A percentile compares a stretch with the other conserved stretches of the same genome.
Evolutionary conservation across 2,329 filamentous ascomycete genomes (phyloP).

Genomic region (Aspergillus quadricinctus): DNA sequence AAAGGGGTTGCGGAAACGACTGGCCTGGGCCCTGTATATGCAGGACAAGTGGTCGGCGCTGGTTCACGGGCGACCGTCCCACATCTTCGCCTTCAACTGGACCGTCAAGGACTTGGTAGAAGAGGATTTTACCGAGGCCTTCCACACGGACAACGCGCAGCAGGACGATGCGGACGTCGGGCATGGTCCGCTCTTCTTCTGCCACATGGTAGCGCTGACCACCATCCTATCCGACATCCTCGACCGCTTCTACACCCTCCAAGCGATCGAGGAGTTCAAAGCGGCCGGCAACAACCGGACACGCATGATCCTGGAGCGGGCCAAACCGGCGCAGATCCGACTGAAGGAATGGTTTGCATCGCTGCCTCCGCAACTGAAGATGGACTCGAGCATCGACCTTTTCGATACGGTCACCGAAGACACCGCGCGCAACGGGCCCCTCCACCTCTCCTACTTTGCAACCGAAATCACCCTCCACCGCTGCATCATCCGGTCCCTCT

Average conservation of each 20-base stretch:
- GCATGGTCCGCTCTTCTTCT: slow-evolving; percentile 45
- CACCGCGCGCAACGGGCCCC: slow-evolving; percentile 55
- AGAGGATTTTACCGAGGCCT: slow-evolving; percentile 39
- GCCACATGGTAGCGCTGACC: slow-evolving; percentile 50
- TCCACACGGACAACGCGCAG: slow-evolving; percentile 21
- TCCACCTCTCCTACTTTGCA: slow-evolving; percentile 89
- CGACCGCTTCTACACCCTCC: slow-evolving; percentile 50
- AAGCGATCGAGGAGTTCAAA: slow-evolving; percentile 43
- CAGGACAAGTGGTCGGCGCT: slow-evolving; percentile 90
- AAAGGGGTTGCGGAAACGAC: slow-evolving; percentile 73
- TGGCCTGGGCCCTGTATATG: slow-evolving; percentile 90
- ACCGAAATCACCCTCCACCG: slow-evolving; percentile 91
- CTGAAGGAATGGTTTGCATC: slow-evolving; percentile 51
- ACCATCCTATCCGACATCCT: slow-evolving; percentile 50
- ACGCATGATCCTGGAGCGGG: slow-evolving; percentile 48
- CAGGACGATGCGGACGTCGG: slow-evolving; percentile 33
- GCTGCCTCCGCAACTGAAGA: slow-evolving; percentile 46
- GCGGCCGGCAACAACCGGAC: slow-evolving; percentile 42
- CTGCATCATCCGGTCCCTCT: slow-evolving; percentile 79
- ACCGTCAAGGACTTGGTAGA: slow-evolving; percentile 54
- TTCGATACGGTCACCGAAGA: slow-evolving; percentile 39
- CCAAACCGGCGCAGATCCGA: slow-evolving; percentile 51
- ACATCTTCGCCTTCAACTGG: slow-evolving; percentile 69
- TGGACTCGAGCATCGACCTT: slow-evolving; percentile 47
- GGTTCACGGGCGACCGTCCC: slow-evolving; percentile 79